These are phyloP conservation scores for Termitomyces sp. DNA, from an alignment of 768 basidiomycete species.

Conservation along the genomic window DNA sequence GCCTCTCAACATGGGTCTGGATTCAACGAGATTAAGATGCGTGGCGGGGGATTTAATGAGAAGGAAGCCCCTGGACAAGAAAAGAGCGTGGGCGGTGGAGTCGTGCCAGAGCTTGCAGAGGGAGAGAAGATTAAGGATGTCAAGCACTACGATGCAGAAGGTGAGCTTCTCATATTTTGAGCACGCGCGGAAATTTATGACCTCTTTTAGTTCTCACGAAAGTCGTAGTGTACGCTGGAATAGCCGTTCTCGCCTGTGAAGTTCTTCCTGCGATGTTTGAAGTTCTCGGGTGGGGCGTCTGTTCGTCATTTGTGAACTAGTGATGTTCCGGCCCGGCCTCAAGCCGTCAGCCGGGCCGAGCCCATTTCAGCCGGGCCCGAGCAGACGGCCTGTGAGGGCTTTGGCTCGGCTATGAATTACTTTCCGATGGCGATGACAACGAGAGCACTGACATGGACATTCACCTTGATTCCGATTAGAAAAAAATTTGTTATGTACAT, in stretches of 20 bases:
- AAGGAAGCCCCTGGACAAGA: slow-evolving; percentile 7
- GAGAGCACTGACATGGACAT: too few species aligned
- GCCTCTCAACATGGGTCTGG: slow-evolving; percentile 8
- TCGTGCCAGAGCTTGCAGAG: slow-evolving; percentile 3
- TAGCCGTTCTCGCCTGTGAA: slow-evolving; percentile 63
- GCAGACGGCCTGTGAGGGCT: too few species aligned
- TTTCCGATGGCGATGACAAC: too few species aligned
- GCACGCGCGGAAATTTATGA: background rate
- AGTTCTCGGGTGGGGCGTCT: slow-evolving; percentile 61
- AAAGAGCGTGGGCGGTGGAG: background rate
- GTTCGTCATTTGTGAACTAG: slow-evolving; percentile 24
- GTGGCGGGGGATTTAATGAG: slow-evolving; percentile 24
- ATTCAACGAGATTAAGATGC: slow-evolving; percentile 63
- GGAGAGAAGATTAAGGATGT: slow-evolving; percentile 26
- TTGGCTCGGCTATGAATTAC: too few species aligned
- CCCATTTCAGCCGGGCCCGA: too few species aligned
- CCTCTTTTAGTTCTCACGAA: slow-evolving; percentile 70
- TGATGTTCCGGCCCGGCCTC: too few species aligned
- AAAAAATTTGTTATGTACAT: too few species aligned
- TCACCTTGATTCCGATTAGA: too few species aligned
- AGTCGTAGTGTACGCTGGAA: slow-evolving; percentile 86
- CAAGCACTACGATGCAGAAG: slow-evolving; percentile 84
- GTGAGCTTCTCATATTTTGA: slow-evolving; percentile 33
- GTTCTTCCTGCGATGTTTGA: slow-evolving; percentile 65
- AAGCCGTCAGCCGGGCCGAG: too few species aligned